Evolutionary conservation across 2,329 filamentous ascomycete genomes (phyloP), one percentile per base, ranked within the genome.

Genomic region (Curvularia sp.): DNA sequence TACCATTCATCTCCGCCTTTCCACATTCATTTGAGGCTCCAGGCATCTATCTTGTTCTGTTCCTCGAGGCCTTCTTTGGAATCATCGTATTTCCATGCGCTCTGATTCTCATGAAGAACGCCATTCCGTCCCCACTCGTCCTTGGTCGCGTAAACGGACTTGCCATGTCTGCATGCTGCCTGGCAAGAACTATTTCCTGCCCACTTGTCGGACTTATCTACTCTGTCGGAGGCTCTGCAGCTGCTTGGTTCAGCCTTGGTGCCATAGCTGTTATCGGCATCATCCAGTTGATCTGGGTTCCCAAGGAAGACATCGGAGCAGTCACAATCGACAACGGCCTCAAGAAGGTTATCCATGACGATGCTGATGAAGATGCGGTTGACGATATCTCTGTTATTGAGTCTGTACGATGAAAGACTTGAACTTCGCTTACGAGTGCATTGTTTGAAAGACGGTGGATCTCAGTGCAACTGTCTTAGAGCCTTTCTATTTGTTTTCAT

Each of bases 31-130:
- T 85, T 28, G 73, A 87, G 15, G 85, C 86, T 30, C 73, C 82
- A 0, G 87, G 87, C 12, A 87, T 92, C 21, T 91, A 90, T 71
- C 72, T 82, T 12, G 86, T 87, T 23, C 79, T 91, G 27, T 78
- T 86, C 5, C 75, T 90, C 56, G 87, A 90, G 67, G 89, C 88
- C 57, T 81, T 90, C 55, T 86, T 87, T 60, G 86, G 87, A 13
- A 90, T 91, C 64, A 82, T 91, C 46, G 84, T 84, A 18, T 89
- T 88, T 42, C 89, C 89, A 0, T 84, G 89, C 25, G 82, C 88
- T 0, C 79, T 91, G n/a, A 91, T 91, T 57, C 78, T 92, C n/a
- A 83, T 92, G 69, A 92, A 92, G 75, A 87, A 91, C 75, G 88
- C 89, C 0, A 86, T 87, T 5, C 87, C 88, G 0, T 84, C 84